Percentiles rank a stretch among this genome's conserved stretches.
Evolutionary conservation across 2,329 filamentous ascomycete genomes (phyloP).

Genomic region (Epicoccum nigrum): DNA sequence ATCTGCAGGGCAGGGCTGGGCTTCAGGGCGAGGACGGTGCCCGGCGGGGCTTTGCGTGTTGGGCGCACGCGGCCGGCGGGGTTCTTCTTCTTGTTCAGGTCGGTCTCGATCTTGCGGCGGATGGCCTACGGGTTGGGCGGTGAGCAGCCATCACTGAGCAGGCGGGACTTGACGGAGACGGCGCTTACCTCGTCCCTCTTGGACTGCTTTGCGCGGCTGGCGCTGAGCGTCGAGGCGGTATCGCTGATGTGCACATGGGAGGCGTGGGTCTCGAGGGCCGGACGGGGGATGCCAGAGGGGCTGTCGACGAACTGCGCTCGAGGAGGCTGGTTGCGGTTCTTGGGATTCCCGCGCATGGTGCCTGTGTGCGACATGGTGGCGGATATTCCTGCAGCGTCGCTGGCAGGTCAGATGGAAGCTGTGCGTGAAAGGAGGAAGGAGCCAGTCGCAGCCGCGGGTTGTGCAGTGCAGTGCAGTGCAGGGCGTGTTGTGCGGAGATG

Average conservation of each 20-base stretch:
- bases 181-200: conserved; percentile 94
- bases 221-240: conserved; percentile 76
- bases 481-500: conserved; percentile 2
- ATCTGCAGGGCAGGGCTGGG: conserved; percentile 97
- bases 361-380: conserved; percentile 64
- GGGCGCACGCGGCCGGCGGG: conserved; percentile 77
- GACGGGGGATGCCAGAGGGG: conserved; percentile 74
- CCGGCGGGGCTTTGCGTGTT: conserved; percentile 90
- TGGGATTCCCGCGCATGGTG: conserved; percentile 74
- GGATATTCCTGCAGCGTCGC: conserved; percentile 17
- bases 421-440: conserved; percentile 8
- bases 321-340: conserved; percentile 61
- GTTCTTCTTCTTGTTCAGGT: conserved; percentile 97
- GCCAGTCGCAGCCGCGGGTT: conserved; percentile 5
- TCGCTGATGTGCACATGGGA: conserved; percentile 62
- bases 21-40: conserved; percentile 92
- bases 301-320: conserved; percentile 61
- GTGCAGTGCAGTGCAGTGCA: not conserved
- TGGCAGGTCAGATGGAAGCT: conserved; percentile 14
- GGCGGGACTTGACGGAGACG: not conserved
- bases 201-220: conserved; percentile 92
- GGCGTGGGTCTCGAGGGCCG: conserved; percentile 65
- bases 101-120: conserved; percentile 93
- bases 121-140: conserved; percentile 71
- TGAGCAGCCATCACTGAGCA: conserved; percentile 1